Evolutionary conservation across 345 rosid species (phyloP), one percentile per base, ranked within the genome.

Genomic region (Theobroma cacao): DNA sequence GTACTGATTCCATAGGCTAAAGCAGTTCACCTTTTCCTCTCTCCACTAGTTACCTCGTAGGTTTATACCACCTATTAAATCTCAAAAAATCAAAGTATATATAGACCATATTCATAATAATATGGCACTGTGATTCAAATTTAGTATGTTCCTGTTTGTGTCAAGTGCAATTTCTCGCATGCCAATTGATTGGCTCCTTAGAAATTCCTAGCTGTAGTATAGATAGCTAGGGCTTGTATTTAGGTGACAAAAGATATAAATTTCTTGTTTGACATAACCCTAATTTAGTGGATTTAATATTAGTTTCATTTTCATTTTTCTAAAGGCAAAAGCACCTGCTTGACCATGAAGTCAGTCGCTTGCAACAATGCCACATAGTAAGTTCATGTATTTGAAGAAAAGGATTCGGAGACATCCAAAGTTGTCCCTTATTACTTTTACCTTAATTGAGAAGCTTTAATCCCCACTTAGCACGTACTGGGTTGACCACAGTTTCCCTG

Each of bases 311-410:
- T 61, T 52, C 47, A 33, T 33, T 52, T n/a, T 9, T 72, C 47
- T 5, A 24, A 55, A 13, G 76, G 50, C 48, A 53, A 34, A 72
- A 50, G 48, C 63, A 36, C 13, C 64, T 73, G 15, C 24, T 38
- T 36, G 64, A 58, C 50, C 17, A 13, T 72, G 63, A 20, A 15
- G 48, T 56, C 52, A 12, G 33, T 53, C 55, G 13, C 24, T 74
- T n/a, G 30, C 55, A 26, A 36, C n/a, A 9, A 58, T 56, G 65
- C 64, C 15, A 24, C 22, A 73, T 56, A 1, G 38, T 74, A 74
- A 74, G 50, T 55, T 74, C 77, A 74, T 56, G 34, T 24, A 56
- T 56, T 50, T 72, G 75, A 72, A 72, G 62, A 52, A 69, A 52
- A 33, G 52, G 10, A 31, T 52, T 50, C 30, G 0, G 28, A 52